Evolutionary conservation across 306 rosid species (phyloP).

Genomic region (Inga laurina): DNA sequence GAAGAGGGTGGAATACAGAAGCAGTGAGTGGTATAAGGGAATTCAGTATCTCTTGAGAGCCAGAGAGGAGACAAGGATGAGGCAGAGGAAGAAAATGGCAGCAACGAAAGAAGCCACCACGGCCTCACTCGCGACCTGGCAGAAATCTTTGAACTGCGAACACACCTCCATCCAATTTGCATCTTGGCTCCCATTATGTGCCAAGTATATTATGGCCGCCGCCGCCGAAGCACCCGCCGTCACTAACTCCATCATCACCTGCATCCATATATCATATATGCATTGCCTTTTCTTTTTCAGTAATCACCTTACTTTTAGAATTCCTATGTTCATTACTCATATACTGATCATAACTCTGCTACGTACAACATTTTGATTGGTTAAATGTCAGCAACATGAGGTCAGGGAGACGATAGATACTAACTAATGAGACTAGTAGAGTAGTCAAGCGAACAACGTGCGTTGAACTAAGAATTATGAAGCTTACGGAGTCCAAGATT

Average conservation of each 20-base stretch:
- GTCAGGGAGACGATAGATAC: too few relatives aligned
- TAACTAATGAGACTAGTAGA: neutral
- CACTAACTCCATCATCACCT: conserved; percentile 48
- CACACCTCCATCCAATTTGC: conserved; percentile 68
- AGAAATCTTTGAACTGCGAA: conserved; percentile 45
- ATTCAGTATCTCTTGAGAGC: conserved; percentile 41
- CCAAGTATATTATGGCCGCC: conserved; percentile 52
- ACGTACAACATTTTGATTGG: conserved; percentile 44
- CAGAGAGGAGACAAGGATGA: conserved; percentile 50
- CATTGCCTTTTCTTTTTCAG: conserved; percentile 16
- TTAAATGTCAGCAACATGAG: too few relatives aligned
- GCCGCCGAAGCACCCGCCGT: conserved; percentile 55
- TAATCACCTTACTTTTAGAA: too few relatives aligned
- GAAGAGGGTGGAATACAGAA: neutral
- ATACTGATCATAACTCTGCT: conserved; percentile 36
- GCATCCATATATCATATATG: conserved; percentile 31
- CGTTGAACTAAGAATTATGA: too few relatives aligned
- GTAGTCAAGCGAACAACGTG: conserved; percentile 30
- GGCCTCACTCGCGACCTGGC: conserved; percentile 45
- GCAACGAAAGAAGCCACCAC: conserved; percentile 52
- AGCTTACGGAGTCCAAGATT: too few relatives aligned
- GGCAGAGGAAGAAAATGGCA: conserved; percentile 29
- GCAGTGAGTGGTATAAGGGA: neutral
- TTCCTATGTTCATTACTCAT: too few relatives aligned
- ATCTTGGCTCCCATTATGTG: conserved; percentile 66